Percentiles rank a stretch among this genome's conserved stretches.
These are phyloP conservation scores for Pythium angustatum DNA, from an alignment of 352 stramenopile genomes.

Conservation along the genomic window DNA sequence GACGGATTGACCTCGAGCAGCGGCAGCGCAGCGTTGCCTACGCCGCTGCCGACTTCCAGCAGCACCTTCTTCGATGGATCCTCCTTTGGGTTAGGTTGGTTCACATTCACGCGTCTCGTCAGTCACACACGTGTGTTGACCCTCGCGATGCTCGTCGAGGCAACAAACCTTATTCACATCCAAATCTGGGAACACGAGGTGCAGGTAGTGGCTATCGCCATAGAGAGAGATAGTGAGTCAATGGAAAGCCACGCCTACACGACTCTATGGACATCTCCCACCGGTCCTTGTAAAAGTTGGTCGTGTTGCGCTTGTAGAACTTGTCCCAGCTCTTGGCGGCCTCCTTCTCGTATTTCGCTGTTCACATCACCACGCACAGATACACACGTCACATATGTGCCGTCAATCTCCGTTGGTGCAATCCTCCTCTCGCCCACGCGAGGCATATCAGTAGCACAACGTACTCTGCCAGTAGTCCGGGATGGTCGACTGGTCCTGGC, in stretches of 20 bases:
- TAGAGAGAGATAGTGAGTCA: neutral
- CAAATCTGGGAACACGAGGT: slow-evolving; percentile 90
- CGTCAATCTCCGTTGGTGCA: too few relatives aligned
- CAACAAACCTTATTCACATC: slow-evolving; percentile 47
- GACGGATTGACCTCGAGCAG: slow-evolving; percentile 90
- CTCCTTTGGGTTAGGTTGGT: too few relatives aligned
- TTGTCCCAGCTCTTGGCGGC: slow-evolving; percentile 91
- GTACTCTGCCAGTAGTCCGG: slow-evolving; percentile 77
- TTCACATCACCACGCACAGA: too few relatives aligned
- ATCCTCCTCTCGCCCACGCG: too few relatives aligned
- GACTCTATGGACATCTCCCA: slow-evolving; percentile 9
- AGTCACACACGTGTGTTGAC: neutral
- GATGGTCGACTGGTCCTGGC: slow-evolving; percentile 78
- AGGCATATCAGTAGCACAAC: too few relatives aligned
- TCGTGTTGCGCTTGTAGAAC: slow-evolving; percentile 94
- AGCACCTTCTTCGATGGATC: slow-evolving; percentile 60
- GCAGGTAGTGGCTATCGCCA: slow-evolving; percentile 90
- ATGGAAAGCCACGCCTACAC: neutral
- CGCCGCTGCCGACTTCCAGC: slow-evolving; percentile 94
- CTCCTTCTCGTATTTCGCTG: slow-evolving; percentile 84
- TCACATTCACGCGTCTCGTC: neutral
- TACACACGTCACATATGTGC: slow-evolving; percentile 11
- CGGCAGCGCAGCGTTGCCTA: slow-evolving; percentile 94
- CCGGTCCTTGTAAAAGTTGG: slow-evolving; percentile 95
- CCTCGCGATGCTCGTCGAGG: neutral